Percentiles rank a stretch among this genome's conserved stretches.
These are phyloP conservation scores for Acanthamoeba royreba DNA, from an alignment of 208 protist species.

Conservation along the genomic window DNA sequence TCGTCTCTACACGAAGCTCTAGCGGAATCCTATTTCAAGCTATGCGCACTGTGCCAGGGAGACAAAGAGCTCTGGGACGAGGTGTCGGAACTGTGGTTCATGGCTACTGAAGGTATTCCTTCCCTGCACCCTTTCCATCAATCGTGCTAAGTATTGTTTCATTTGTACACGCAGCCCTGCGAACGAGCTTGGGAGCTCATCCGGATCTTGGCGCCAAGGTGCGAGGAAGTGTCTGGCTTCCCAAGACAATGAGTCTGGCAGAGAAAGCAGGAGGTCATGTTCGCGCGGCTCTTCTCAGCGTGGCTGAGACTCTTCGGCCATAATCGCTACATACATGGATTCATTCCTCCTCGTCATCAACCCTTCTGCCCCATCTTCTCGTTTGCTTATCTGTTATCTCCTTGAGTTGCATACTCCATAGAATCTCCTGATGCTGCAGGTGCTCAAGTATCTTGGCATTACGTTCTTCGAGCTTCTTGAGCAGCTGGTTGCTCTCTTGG, in stretches of 20 bases:
- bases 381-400: background rate
- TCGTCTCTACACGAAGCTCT: background rate
- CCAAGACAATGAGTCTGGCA: background rate
- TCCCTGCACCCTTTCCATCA: background rate
- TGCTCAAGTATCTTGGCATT: background rate
- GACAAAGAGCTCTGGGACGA: background rate
- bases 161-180: background rate
- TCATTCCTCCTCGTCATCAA: too few species aligned
- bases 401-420: background rate
- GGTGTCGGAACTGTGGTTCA: slow-evolving; percentile 40
- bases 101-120: slow-evolving; percentile 20
- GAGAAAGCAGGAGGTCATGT: background rate
- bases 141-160: background rate
- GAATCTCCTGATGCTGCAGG: background rate
- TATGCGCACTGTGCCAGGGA: background rate
- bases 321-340: too few species aligned
- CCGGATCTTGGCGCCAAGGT: background rate
- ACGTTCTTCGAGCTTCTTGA: background rate
- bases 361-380: too few species aligned
- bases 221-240: background rate
- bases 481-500: background rate
- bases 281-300: background rate
- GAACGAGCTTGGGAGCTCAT: background rate
- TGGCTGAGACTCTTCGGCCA: background rate
- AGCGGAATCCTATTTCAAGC: background rate